Percentiles rank a stretch among this genome's conserved stretches.
phyloP scores from a whole-genome alignment of 1,284 basidiomycete genomes.

The Moesziomyces globuligerus region DNA sequence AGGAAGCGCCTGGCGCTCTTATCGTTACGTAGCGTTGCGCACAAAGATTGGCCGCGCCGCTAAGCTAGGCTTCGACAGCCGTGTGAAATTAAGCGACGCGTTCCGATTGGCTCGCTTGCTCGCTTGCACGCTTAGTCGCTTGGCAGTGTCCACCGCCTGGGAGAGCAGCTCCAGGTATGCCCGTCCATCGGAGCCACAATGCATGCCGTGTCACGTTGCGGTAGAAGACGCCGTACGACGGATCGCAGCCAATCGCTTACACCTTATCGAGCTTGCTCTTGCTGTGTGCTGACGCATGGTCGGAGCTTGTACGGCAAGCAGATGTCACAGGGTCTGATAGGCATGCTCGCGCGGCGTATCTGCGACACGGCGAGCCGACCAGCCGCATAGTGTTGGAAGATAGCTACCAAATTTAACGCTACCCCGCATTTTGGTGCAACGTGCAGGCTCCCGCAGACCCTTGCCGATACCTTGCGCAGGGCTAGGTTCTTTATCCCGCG shows the following conservation, averaged over 20 bases:
- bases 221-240: background rate
- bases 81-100: conserved; percentile 7
- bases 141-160: background rate
- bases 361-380: no score
- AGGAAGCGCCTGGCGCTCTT: background rate
- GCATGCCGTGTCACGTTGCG: background rate
- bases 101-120: conserved; percentile 30
- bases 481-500: background rate
- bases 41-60: background rate
- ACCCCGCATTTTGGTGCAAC: background rate
- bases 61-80: conserved; percentile 12
- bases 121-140: background rate
- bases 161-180: background rate
- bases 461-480: background rate
- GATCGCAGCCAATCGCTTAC: background rate
- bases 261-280: background rate
- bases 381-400: no score
- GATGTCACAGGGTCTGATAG: background rate
- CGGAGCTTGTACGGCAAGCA: background rate
- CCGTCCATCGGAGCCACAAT: background rate
- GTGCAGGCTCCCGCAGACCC: background rate
- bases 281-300: background rate
- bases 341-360: background rate
- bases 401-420: background rate
- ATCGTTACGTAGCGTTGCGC: background rate